Conservation (phyloP, 2,329 filamentous ascomycete species). For the Colletotrichum destructivum region DNA sequence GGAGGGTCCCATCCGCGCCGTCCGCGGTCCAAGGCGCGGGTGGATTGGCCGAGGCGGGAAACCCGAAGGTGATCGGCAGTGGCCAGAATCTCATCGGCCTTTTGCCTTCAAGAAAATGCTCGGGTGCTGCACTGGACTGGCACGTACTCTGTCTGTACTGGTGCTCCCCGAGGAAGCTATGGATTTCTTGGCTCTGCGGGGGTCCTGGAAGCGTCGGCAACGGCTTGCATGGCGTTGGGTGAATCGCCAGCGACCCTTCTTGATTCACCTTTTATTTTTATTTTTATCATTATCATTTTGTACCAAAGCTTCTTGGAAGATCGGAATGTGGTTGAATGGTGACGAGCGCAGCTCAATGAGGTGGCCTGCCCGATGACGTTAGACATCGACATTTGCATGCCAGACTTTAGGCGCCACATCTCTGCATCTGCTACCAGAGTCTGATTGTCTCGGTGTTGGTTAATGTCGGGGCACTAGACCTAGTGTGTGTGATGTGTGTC, state of each 20-base stretch:
- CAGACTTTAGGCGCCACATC: neutral
- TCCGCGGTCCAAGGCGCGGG: constrained; percentile 4
- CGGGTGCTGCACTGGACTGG: no score
- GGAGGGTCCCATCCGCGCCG: constrained; percentile 21
- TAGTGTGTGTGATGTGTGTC: no score
- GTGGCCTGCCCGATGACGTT: no score
- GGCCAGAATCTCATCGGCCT: constrained; percentile 39
- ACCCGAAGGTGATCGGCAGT: constrained; percentile 39
- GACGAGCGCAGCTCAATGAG: neutral
- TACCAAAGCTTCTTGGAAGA: no score
- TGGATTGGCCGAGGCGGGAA: constrained; percentile 40
- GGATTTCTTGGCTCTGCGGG: constrained; percentile 37
- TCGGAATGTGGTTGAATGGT: neutral
- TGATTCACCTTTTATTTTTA: neutral
- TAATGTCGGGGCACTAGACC: neutral
- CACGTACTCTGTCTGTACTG: no score
- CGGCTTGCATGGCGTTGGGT: neutral
- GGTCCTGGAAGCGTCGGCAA: constrained; percentile 38
- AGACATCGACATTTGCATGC: neutral
- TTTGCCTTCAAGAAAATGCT: constrained; percentile 3
- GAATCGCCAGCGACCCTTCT: neutral
- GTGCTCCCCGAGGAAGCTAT: constrained; percentile 2
- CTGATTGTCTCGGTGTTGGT: constrained; percentile 11
- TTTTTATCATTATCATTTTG: neutral
- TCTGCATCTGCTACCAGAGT: neutral